Evolutionary conservation across 2,329 filamentous ascomycete species (phyloP).

Genomic region (Aspergillus calidoustus): DNA sequence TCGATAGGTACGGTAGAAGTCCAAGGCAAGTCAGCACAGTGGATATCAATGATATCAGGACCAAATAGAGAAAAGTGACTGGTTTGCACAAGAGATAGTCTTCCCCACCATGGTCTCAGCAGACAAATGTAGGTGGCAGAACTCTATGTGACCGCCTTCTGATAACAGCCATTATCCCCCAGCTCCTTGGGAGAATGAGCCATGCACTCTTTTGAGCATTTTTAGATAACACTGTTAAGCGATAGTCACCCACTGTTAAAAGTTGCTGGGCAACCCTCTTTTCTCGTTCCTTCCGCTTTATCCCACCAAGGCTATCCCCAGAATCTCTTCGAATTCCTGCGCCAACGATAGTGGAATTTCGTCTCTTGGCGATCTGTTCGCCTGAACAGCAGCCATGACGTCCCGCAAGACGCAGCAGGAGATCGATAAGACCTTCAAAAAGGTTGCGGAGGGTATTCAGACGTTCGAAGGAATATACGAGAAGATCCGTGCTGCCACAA

Average conservation of each 20-base stretch:
- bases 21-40: background rate
- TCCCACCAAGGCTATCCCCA: background rate
- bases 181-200: constrained; percentile 21
- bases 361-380: constrained; percentile 30
- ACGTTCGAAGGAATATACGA: constrained; percentile 96
- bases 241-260: constrained; percentile 14
- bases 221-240: constrained; percentile 10
- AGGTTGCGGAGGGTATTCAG: constrained; percentile 88
- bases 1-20: background rate
- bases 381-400: constrained; percentile 67
- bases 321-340: constrained; percentile 19
- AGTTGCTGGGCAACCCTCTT: constrained; percentile 16
- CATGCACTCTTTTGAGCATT: constrained; percentile 20
- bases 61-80: background rate
- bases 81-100: background rate
- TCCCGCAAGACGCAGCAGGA: constrained; percentile 96
- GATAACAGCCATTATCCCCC: constrained; percentile 15
- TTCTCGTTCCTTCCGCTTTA: background rate
- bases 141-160: constrained; percentile 20
- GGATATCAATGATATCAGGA: background rate
- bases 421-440: constrained; percentile 99
- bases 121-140: constrained; percentile 11
- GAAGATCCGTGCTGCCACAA: constrained; percentile 92
- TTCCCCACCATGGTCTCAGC: constrained; percentile 11
- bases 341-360: constrained; percentile 23